A percentile compares a stretch with the other conserved stretches of the same genome.
Evolutionary conservation across 306 rosid genomes (phyloP).

Genomic region (Vachellia collinsii): DNA sequence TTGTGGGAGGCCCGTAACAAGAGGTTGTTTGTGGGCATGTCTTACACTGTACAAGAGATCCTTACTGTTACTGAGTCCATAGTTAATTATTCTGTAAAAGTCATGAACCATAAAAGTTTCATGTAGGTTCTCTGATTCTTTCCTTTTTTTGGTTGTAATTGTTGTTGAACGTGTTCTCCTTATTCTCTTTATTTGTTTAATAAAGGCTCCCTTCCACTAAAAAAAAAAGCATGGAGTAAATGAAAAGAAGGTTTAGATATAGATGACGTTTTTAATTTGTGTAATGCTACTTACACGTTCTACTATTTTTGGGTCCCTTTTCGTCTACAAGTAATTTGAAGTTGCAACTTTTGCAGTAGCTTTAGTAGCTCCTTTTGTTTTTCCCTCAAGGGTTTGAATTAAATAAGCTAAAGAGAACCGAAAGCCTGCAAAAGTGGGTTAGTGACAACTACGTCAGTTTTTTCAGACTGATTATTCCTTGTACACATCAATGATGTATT

Average conservation of each 20-base stretch:
- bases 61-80: no score
- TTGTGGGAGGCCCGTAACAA: no score
- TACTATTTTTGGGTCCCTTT: background rate
- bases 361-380: conserved; percentile 23
- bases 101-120: no score
- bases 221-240: background rate
- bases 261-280: background rate
- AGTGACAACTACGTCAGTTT: conserved; percentile 32
- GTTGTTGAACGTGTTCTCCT: no score
- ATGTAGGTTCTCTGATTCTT: no score
- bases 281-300: background rate
- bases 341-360: background rate
- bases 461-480: conserved; percentile 15
- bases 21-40: no score
- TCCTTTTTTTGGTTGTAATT: no score
- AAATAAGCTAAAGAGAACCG: conserved; percentile 21
- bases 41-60: no score
- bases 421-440: conserved; percentile 29
- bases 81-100: no score
- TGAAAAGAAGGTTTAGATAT: background rate
- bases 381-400: conserved; percentile 9
- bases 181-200: no score
- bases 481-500: background rate
- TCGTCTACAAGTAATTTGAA: background rate
- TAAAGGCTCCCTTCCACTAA: no score